Conservation (phyloP, 1,284 basidiomycete genomes). For the Cystobasidium pallidum region DNA sequence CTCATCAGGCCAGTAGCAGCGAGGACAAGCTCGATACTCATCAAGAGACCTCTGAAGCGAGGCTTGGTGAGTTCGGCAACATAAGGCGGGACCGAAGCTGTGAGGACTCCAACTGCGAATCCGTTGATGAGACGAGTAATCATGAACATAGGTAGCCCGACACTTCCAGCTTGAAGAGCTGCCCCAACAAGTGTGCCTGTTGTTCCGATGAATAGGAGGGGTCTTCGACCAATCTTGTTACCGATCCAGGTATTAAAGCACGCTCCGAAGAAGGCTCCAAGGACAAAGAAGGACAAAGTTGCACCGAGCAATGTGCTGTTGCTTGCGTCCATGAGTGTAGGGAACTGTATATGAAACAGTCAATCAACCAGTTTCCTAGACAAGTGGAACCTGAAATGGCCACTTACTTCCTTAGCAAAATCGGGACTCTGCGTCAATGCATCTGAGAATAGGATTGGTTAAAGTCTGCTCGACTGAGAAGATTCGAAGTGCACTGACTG, state of each 20-base stretch:
- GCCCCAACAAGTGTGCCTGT: slow-evolving; percentile 45
- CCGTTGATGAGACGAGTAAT: slow-evolving; percentile 47
- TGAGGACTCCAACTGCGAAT: slow-evolving; percentile 50
- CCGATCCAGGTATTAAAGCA: slow-evolving; percentile 47
- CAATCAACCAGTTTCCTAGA: not conserved
- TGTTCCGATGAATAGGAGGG: slow-evolving; percentile 44
- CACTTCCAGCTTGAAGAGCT: slow-evolving; percentile 47
- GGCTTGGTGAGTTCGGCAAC: slow-evolving; percentile 51
- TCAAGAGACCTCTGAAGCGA: slow-evolving; percentile 47
- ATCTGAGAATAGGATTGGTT: not conserved
- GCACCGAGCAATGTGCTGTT: slow-evolving; percentile 45
- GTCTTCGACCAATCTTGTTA: slow-evolving; percentile 47
- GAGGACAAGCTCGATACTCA: slow-evolving; percentile 49
- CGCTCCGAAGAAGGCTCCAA: slow-evolving; percentile 48
- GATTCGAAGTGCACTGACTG: slow-evolving; percentile 32
- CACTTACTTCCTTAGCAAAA: slow-evolving; percentile 9
- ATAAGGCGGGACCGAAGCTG: slow-evolving; percentile 47
- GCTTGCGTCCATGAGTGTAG: not conserved
- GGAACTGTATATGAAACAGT: not conserved
- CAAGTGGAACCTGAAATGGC: not conserved
- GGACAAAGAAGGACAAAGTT: slow-evolving; percentile 46
- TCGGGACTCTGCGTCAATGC: slow-evolving; percentile 28
- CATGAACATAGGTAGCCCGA: slow-evolving; percentile 48
- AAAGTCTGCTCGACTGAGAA: not conserved
- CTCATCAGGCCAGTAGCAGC: slow-evolving; percentile 50